Evolutionary conservation across 192 early-diverging fungal genomes (phyloP).

Genomic region (Piromyces finnis): DNA sequence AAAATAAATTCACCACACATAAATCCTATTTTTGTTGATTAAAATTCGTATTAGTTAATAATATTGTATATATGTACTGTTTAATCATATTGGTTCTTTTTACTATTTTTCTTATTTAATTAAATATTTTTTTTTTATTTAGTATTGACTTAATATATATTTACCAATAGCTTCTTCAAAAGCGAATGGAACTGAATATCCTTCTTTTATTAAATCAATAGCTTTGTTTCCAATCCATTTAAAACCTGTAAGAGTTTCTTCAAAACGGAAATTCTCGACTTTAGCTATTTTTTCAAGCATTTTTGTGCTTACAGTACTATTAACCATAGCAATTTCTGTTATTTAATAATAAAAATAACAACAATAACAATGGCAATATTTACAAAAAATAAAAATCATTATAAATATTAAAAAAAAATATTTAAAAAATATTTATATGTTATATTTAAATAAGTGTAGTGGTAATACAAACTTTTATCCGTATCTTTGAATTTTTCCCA

Average conservation of each 20-base stretch:
- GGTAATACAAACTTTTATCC: constrained; percentile 36
- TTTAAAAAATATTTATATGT: no score
- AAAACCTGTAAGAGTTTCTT: constrained; percentile 88
- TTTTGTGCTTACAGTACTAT: constrained; percentile 73
- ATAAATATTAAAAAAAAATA: not conserved
- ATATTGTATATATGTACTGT: no score
- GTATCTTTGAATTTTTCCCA: not conserved
- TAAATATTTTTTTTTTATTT: constrained; percentile 68
- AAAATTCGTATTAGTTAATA: no score
- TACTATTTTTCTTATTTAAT: constrained; percentile 8
- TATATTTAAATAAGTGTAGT: no score
- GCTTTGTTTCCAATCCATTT: constrained; percentile 86
- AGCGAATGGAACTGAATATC: constrained; percentile 55
- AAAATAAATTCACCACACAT: not conserved
- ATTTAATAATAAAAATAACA: no score
- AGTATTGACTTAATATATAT: constrained; percentile 40
- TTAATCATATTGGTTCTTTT: no score
- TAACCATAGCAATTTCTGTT: constrained; percentile 47
- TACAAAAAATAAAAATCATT: no score
- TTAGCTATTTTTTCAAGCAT: constrained; percentile 59
- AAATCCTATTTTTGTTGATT: not conserved
- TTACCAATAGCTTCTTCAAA: constrained; percentile 90
- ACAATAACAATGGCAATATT: no score
- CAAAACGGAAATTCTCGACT: constrained; percentile 60
- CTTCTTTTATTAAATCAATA: constrained; percentile 40